Conservation (phyloP, 73 alveolate species). For the Paraurostyla sp. region DNA sequence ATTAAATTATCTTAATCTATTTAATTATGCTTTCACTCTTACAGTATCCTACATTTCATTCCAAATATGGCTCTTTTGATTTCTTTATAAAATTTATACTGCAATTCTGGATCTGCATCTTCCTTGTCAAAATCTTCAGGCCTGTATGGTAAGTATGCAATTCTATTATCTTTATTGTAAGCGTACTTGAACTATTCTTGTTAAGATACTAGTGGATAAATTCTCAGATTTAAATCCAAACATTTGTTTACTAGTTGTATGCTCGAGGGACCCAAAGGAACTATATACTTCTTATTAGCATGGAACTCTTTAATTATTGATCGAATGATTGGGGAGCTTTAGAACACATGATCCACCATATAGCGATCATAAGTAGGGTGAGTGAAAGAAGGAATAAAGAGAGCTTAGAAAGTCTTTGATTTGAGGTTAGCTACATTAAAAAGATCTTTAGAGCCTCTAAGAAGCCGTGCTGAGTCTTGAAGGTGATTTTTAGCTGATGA, state of each 20-base stretch:
- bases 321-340: not conserved
- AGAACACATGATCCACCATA: not conserved
- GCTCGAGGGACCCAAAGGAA: constrained; percentile 16
- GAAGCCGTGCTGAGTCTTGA: too few species aligned
- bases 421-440: too few species aligned
- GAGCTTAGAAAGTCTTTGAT: constrained; percentile 5
- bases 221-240: not conserved
- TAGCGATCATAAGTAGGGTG: not conserved
- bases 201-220: not conserved
- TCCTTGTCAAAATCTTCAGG: too few species aligned
- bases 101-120: too few species aligned
- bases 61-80: too few species aligned
- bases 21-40: too few species aligned
- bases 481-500: too few species aligned
- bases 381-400: constrained; percentile 5
- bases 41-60: too few species aligned
- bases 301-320: constrained; percentile 26
- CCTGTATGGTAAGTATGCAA: not conserved
- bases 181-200: not conserved
- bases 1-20: too few species aligned
- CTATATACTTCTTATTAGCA: not conserved
- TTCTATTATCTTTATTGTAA: not conserved
- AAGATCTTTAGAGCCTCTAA: too few species aligned
- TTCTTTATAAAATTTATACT: too few species aligned
- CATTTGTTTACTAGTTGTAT: not conserved